These are phyloP conservation scores for Suhomyces bokatorum DNA, from an alignment of 1,139 yeast genomes.

Conservation along the genomic window DNA sequence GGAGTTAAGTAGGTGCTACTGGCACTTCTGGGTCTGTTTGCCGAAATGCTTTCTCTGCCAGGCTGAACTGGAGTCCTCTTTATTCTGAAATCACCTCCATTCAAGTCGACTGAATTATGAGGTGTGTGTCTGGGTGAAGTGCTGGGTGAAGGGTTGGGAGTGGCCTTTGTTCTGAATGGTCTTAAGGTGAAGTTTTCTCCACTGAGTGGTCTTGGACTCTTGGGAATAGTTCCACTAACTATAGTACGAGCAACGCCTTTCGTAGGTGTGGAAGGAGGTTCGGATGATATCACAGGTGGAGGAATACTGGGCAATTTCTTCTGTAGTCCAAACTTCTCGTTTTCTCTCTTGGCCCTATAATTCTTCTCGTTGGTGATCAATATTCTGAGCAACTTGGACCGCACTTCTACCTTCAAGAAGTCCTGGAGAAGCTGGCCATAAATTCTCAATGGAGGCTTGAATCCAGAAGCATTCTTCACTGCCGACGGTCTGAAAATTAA, in stretches of 20 bases:
- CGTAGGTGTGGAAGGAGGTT: conserved; percentile 10
- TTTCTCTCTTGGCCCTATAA: conserved; percentile 31
- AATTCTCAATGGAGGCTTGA: conserved; percentile 39
- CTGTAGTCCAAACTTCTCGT: conserved; percentile 30
- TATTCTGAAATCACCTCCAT: conserved; percentile 6
- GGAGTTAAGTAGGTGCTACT: conserved; percentile 32
- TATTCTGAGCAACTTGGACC: conserved; percentile 27
- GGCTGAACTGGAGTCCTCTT: conserved; percentile 9
- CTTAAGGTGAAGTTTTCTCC: conserved; percentile 40
- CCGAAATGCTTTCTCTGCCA: conserved; percentile 6
- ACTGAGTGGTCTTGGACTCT: conserved; percentile 24
- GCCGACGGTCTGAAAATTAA: conserved; percentile 44
- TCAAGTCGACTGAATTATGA: conserved; percentile 18
- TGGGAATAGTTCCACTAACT: conserved; percentile 15
- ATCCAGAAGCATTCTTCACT: conserved; percentile 38
- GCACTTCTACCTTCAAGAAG: conserved; percentile 28
- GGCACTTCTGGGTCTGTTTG: conserved; percentile 21
- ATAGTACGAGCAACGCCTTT: conserved; percentile 8
- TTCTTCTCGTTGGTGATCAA: conserved; percentile 36
- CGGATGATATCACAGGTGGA: conserved; percentile 16
- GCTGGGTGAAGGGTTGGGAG: conserved; percentile 45
- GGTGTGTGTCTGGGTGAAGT: conserved; percentile 38
- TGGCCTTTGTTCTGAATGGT: conserved; percentile 44
- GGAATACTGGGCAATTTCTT: conserved; percentile 22
- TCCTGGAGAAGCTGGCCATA: conserved; percentile 33